Evolutionary conservation across 2,329 filamentous ascomycete species (phyloP).

Genomic region (Pseudogymnoascus verrucosus): DNA sequence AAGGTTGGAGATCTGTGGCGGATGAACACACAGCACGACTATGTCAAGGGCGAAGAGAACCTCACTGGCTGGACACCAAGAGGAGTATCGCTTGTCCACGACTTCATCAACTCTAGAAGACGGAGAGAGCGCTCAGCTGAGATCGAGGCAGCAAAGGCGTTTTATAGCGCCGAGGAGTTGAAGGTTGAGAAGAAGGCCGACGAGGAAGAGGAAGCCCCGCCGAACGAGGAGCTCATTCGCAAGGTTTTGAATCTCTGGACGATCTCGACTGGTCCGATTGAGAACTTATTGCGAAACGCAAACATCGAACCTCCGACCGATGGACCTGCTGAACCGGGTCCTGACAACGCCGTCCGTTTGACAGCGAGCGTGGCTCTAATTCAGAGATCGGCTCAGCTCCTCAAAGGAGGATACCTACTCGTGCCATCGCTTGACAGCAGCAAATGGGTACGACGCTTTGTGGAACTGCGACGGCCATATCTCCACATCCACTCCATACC

Average conservation of each 20-base stretch:
- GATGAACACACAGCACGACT: slow-evolving; percentile 89
- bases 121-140: slow-evolving; percentile 68
- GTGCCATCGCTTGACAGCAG: slow-evolving; percentile 74
- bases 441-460: slow-evolving; percentile 85
- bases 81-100: slow-evolving; percentile 82
- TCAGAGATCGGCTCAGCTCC: slow-evolving; percentile 69
- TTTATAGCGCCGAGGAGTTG: slow-evolving; percentile 41
- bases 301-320: slow-evolving; percentile 64
- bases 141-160: slow-evolving; percentile 65
- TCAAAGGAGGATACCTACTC: slow-evolving; percentile 83
- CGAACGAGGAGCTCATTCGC: slow-evolving; percentile 33
- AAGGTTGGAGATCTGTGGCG: slow-evolving; percentile 90
- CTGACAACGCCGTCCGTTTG: slow-evolving; percentile 6
- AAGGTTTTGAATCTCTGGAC: slow-evolving; percentile 30
- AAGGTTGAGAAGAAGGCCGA: background rate
- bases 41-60: slow-evolving; percentile 90
- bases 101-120: slow-evolving; percentile 71
- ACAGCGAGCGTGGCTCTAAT: slow-evolving; percentile 47
- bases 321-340: slow-evolving; percentile 35
- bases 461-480: slow-evolving; percentile 86
- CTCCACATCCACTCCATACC: slow-evolving; percentile 79
- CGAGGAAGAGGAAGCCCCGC: slow-evolving; percentile 10
- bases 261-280: slow-evolving; percentile 25
- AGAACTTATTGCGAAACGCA: slow-evolving; percentile 46
- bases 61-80: slow-evolving; percentile 79